These are phyloP conservation scores for Pseudozyma sp. DNA, from an alignment of 1,284 basidiomycete genomes.

Conservation along the genomic window DNA sequence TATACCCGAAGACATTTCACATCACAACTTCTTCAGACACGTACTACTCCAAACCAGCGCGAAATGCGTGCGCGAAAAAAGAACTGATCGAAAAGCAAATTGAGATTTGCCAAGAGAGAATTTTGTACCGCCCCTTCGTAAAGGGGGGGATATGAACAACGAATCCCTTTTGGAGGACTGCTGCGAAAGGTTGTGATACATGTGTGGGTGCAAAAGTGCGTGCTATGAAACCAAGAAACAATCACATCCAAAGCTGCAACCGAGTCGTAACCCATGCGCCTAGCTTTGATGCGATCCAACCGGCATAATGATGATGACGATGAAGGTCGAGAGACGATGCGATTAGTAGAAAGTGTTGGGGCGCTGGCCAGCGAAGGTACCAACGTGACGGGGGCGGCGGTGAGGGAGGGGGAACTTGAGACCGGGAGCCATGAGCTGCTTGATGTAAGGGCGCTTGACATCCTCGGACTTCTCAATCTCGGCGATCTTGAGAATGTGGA, in stretches of 20 bases:
- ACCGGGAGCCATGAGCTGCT: conserved; percentile 87
- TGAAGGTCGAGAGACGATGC: conserved; percentile 13
- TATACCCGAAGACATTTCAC: not conserved
- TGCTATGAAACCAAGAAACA: not conserved
- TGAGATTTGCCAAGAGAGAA: conserved; percentile 31
- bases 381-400: conserved; percentile 73
- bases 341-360: conserved; percentile 71
- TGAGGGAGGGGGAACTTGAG: conserved; percentile 99
- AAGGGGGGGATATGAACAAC: conserved; percentile 8
- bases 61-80: not conserved
- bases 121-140: conserved; percentile 18
- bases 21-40: not conserved
- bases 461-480: conserved; percentile 93
- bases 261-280: not conserved
- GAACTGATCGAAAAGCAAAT: conserved; percentile 24
- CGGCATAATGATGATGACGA: conserved; percentile 3
- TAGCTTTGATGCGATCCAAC: conserved; percentile 2
- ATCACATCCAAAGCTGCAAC: not conserved
- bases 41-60: not conserved
- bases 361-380: conserved; percentile 70
- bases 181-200: conserved; percentile 4
- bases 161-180: not conserved
- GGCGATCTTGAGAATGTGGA: conserved; percentile 93
- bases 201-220: conserved; percentile 1
- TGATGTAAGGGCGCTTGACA: conserved; percentile 88